Percentiles rank a stretch among this genome's conserved stretches.
Conservation (phyloP, 208 protist species). For the Lotmaria passim region DNA sequence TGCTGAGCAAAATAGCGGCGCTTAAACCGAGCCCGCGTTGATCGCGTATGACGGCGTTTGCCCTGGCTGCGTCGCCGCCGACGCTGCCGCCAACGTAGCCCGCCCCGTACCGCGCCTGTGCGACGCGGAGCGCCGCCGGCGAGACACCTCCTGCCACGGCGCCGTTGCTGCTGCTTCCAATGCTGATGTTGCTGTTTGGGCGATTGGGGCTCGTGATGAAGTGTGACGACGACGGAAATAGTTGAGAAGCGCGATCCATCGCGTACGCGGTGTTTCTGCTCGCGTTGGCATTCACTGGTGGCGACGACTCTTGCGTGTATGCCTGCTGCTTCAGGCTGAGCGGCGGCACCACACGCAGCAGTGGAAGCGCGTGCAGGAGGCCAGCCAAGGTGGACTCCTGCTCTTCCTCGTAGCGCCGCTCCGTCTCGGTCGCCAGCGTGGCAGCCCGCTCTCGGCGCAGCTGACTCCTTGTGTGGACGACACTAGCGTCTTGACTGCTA, state of each 20-base stretch:
- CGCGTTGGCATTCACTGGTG: not conserved
- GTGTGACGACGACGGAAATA: not conserved
- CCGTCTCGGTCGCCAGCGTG: slow-evolving; percentile 21
- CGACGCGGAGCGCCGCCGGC: not conserved
- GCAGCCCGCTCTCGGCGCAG: slow-evolving; percentile 24
- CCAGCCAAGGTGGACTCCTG: slow-evolving; percentile 29
- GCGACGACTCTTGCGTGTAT: slow-evolving; percentile 22
- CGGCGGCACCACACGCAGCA: slow-evolving; percentile 43
- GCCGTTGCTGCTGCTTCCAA: not conserved
- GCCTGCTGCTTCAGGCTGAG: slow-evolving; percentile 36
- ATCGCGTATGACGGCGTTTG: not conserved
- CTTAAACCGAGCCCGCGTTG: not conserved
- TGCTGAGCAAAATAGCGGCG: slow-evolving; percentile 8
- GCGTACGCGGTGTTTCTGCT: not conserved
- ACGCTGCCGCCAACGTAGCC: too few relatives aligned
- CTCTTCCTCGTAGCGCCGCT: slow-evolving; percentile 26
- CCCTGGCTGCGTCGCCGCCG: not conserved
- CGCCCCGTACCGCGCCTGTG: slow-evolving; percentile 6
- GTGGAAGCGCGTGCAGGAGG: slow-evolving; percentile 25
- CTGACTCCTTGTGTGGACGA: slow-evolving; percentile 8
- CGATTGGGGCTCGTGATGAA: not conserved
- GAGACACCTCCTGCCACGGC: not conserved
- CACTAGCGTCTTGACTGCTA: not conserved
- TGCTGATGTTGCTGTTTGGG: not conserved
- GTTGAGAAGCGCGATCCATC: too few relatives aligned